Evolutionary conservation across 1,284 basidiomycete species (phyloP).

Genomic region (Cystobasidiaceae sp.): DNA sequence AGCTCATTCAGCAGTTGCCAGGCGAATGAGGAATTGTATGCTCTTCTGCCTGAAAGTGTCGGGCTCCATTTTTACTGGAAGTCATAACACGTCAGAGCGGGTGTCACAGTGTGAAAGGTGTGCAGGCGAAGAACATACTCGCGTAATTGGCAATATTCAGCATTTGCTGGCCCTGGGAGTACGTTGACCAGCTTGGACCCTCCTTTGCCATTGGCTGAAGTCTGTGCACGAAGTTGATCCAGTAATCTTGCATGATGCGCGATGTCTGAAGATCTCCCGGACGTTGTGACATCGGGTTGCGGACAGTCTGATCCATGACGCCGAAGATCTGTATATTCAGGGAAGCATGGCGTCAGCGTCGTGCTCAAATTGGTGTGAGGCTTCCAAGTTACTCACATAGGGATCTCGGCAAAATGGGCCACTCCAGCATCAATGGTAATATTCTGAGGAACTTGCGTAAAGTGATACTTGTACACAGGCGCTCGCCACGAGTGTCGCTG

Average conservation of each 20-base stretch:
- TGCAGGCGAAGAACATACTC: not conserved
- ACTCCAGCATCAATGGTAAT: slow-evolving; percentile 26
- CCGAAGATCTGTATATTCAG: slow-evolving; percentile 5
- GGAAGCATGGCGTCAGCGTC: too few relatives aligned
- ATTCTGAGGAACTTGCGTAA: slow-evolving; percentile 32
- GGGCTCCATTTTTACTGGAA: not conserved
- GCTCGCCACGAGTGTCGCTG: not conserved
- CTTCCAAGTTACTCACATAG: not conserved
- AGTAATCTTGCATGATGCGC: slow-evolving; percentile 27
- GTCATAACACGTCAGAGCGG: too few relatives aligned
- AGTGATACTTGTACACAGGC: slow-evolving; percentile 17
- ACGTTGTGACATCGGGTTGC: slow-evolving; percentile 4
- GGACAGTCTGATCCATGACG: not conserved
- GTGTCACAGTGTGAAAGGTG: not conserved
- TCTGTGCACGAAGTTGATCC: slow-evolving; percentile 32
- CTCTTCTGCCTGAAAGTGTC: not conserved
- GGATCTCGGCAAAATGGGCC: slow-evolving; percentile 21
- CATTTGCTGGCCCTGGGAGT: not conserved
- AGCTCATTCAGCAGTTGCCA: not conserved
- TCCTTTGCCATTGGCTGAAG: not conserved
- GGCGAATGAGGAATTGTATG: not conserved
- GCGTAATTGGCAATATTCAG: not conserved
- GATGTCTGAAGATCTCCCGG: not conserved
- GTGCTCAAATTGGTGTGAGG: not conserved
- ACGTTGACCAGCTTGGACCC: not conserved